Base-by-base conservation (phyloP, 352 stramenopile species). In the Globisporangium splendens region DNA sequence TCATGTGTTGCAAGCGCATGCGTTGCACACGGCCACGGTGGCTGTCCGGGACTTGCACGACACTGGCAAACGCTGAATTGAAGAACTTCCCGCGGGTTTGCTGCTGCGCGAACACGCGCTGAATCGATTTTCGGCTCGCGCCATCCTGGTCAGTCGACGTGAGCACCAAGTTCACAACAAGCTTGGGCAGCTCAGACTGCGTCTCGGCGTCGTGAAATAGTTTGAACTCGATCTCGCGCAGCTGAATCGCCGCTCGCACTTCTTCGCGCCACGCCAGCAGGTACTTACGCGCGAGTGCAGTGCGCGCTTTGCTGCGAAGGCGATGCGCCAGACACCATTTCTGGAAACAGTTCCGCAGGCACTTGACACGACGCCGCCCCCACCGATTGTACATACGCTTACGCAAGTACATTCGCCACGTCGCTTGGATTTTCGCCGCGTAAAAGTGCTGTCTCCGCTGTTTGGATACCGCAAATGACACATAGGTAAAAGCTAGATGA, bases 101-200 rank as follows among this genome's bases (percentile, higher is more conserved):
- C 28, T 35, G 28, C 5, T 14, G 46, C 21, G 14, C 50, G 17
- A 20, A 33, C 46, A 24, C 46, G 10, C 13, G 41, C 20, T 56
- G 17, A 50, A 39, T 21, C 52, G 53, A 56, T 63, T 68, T 59
- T 35, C 49, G 22, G n/a, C 8, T 42, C n/a, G 59, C 49, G 3
- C 55, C 49, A 12, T 70, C 68, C 44, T 83, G 66, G 35, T 76
- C 73, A 21, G 72, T 71, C 0, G 70, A 75, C 5, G 78, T 91
- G 47, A 91, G 82, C 0, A 89, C 78, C n/a, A 93, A 62, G 42
- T 93, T 93, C 44, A 88, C 65, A 4, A 91, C 80, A 59, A 91
- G 59, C 0, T 66, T 73, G 3, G 80, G 77, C 17, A 89, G 44
- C 38, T 72, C 64, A 15, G 66, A 54, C 31, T 76, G 69, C n/a